Evolutionary conservation across 257 asterid species (phyloP).

Genomic region (Datura wrightii): DNA sequence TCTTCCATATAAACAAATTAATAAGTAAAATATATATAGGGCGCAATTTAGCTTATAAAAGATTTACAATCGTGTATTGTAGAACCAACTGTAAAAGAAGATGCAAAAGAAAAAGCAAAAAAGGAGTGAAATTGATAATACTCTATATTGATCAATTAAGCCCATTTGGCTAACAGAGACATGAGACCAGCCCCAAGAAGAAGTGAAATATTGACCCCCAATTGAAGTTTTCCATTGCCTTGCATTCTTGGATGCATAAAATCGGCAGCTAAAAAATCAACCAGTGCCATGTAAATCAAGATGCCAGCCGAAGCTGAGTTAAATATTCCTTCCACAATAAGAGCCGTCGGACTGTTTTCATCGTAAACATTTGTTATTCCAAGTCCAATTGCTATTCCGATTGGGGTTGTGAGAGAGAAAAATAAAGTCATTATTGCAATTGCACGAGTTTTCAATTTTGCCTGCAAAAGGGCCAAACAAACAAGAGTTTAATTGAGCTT

Average conservation of each 20-base stretch:
- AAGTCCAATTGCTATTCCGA: conserved; percentile 24
- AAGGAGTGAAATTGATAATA: neutral
- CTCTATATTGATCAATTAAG: neutral
- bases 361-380: conserved; percentile 22
- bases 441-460: conserved; percentile 1
- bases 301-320: conserved; percentile 33
- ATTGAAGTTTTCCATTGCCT: conserved; percentile 29
- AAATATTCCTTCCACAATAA: conserved; percentile 30
- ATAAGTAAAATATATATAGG: neutral
- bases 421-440: conserved; percentile 27
- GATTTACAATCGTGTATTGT: neutral
- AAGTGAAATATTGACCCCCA: conserved; percentile 32
- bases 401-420: conserved; percentile 33
- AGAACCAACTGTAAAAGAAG: neutral
- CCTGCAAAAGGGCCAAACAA: too few relatives aligned
- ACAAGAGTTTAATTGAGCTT: too few relatives aligned
- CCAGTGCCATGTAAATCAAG: conserved; percentile 30
- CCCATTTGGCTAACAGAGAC: conserved; percentile 34
- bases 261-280: conserved; percentile 28
- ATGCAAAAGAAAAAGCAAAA: neutral
- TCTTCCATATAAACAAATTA: neutral
- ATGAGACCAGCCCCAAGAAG: conserved; percentile 29
- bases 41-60: neutral
- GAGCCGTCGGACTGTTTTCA: conserved; percentile 31
- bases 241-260: conserved; percentile 34